Conservation (phyloP, 2,329 filamentous ascomycete species). For the Botrytis squamosa region DNA sequence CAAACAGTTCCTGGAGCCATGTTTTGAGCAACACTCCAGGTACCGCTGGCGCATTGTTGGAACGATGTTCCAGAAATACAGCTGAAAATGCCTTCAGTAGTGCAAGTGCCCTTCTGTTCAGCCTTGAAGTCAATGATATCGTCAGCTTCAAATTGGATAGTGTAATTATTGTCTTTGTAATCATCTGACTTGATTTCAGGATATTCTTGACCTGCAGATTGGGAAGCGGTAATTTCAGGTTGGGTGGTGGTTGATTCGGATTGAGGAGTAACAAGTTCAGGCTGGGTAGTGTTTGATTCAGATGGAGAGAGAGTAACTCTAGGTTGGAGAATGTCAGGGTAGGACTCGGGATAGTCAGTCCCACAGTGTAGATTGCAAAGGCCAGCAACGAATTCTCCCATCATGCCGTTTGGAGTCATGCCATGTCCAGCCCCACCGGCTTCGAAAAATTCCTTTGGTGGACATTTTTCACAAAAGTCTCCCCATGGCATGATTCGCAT, state of each 20-base stretch:
- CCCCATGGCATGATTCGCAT: background rate
- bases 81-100: conserved; percentile 53
- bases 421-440: background rate
- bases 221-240: background rate
- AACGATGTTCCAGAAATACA: conserved; percentile 52
- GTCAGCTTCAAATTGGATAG: background rate
- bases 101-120: conserved; percentile 43
- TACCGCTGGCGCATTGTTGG: conserved; percentile 55
- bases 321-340: background rate
- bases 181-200: background rate
- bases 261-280: background rate
- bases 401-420: background rate
- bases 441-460: background rate
- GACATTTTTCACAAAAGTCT: background rate
- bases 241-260: background rate
- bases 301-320: background rate
- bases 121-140: background rate
- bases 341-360: background rate
- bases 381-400: background rate
- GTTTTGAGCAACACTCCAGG: conserved; percentile 47
- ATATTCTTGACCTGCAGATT: background rate
- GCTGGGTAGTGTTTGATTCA: background rate
- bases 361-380: background rate
- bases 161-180: background rate
- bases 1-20: conserved; percentile 51